These are phyloP conservation scores for Coemansia biformis DNA, from an alignment of 192 early-diverging fungal genomes.

Conservation along the genomic window DNA sequence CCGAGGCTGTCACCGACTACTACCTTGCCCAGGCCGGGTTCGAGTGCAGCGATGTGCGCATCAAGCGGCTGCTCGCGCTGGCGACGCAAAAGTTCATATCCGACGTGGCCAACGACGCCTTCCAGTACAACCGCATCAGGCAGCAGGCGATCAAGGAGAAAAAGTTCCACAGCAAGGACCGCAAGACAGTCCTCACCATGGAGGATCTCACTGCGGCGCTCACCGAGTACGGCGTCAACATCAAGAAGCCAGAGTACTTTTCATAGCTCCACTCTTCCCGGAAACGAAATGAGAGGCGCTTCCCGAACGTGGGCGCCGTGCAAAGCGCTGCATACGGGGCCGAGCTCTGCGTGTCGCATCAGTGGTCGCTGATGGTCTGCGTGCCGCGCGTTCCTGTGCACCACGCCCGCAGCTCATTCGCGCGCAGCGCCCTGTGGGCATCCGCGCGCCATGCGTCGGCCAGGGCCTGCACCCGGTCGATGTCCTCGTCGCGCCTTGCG, in stretches of 20 bases:
- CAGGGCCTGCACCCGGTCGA: slow-evolving; percentile 38
- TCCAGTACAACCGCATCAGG: slow-evolving; percentile 64
- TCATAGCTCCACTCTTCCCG: slow-evolving; percentile 52
- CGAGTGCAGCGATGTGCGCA: slow-evolving; percentile 61
- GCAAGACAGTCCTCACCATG: slow-evolving; percentile 84
- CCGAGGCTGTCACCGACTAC: slow-evolving; percentile 92
- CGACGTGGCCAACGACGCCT: slow-evolving; percentile 68
- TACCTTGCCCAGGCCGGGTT: slow-evolving; percentile 68
- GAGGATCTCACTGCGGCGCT: slow-evolving; percentile 88
- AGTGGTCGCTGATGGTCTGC: slow-evolving; percentile 12
- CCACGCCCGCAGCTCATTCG: slow-evolving; percentile 29
- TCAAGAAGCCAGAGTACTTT: slow-evolving; percentile 94
- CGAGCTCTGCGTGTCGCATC: neutral
- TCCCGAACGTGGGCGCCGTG: no score
- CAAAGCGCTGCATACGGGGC: no score
- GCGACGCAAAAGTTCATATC: slow-evolving; percentile 76
- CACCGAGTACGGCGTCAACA: slow-evolving; percentile 88
- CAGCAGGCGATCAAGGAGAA: slow-evolving; percentile 54
- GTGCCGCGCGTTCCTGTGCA: slow-evolving; percentile 34
- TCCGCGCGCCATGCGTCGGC: slow-evolving; percentile 40
- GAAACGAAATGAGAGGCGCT: no score
- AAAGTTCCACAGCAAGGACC: slow-evolving; percentile 57
- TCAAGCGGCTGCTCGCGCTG: slow-evolving; percentile 64
- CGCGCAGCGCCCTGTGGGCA: slow-evolving; percentile 23
- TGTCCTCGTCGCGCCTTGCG: slow-evolving; percentile 39